A percentile compares a stretch with the other conserved stretches of the same genome.
Evolutionary conservation across 441 rosid genomes (phyloP).

Genomic region (Populus hybrid): DNA sequence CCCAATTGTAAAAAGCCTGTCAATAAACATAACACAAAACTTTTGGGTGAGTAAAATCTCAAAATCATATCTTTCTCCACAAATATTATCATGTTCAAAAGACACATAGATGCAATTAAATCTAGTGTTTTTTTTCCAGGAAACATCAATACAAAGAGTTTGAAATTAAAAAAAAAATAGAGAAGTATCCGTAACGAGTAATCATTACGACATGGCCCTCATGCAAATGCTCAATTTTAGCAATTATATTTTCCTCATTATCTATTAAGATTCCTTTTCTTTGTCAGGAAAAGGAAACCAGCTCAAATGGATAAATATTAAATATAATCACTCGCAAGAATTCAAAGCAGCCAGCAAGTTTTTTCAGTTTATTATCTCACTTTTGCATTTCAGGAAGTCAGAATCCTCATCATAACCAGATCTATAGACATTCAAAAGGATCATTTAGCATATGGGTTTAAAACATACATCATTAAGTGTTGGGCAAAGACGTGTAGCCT

Average conservation of each 20-base stretch:
- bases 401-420: conserved; percentile 4
- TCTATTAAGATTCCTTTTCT: neutral
- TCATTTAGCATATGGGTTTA: conserved; percentile 2
- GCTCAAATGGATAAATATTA: neutral
- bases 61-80: neutral
- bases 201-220: neutral
- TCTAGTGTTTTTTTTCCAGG: too few species aligned
- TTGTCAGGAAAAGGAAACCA: neutral
- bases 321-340: neutral
- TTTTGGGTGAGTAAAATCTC: neutral
- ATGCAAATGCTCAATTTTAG: neutral
- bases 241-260: neutral
- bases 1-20: conserved; percentile 99
- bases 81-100: neutral
- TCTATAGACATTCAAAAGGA: conserved; percentile 21
- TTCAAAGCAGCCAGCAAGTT: neutral
- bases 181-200: neutral
- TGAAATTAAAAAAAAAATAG: neutral
- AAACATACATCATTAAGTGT: conserved; percentile 90
- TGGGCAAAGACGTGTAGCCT: conserved; percentile 91
- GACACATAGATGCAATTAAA: neutral
- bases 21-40: conserved; percentile 17
- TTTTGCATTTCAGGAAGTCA: conserved; percentile 5
- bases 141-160: neutral
- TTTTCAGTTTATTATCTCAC: conserved; percentile 1